These are phyloP conservation scores for Tarenaya hassleriana DNA, from an alignment of 345 rosid species.

Conservation along the genomic window DNA sequence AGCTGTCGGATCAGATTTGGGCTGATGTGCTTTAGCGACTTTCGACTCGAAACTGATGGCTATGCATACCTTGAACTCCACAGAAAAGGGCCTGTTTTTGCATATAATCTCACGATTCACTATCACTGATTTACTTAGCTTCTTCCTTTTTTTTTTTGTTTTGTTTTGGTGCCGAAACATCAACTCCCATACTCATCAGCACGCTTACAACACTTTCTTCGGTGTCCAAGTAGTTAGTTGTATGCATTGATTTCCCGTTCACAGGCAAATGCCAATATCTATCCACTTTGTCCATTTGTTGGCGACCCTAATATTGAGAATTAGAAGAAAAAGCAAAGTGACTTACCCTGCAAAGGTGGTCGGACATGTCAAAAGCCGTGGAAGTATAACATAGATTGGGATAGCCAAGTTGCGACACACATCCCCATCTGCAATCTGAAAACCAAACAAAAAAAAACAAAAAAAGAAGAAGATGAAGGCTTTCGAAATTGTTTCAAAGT, in stretches of 20 bases:
- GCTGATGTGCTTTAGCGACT: constrained; percentile 48
- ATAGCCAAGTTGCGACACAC: constrained; percentile 56
- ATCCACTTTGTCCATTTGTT: too few species aligned
- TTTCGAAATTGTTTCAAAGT: background rate
- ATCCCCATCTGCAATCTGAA: constrained; percentile 91
- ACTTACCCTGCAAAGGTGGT: constrained; percentile 83
- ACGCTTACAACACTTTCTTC: too few species aligned
- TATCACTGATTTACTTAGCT: too few species aligned
- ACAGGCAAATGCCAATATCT: background rate
- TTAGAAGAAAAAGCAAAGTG: background rate
- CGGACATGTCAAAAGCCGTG: constrained; percentile 84
- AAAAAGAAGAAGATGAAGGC: constrained; percentile 6
- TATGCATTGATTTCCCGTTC: background rate
- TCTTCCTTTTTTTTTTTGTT: too few species aligned
- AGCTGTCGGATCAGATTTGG: constrained; percentile 70
- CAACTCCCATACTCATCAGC: too few species aligned
- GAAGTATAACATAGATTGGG: constrained; percentile 71
- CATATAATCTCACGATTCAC: constrained; percentile 9
- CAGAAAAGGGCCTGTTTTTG: constrained; percentile 65
- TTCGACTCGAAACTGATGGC: constrained; percentile 66
- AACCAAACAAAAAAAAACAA: constrained; percentile 15
- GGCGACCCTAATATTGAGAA: too few species aligned
- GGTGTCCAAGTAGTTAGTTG: background rate
- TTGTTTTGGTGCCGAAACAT: too few species aligned
- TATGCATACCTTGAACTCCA: constrained; percentile 72